phyloP scores from a whole-genome alignment of 2,329 filamentous ascomycete species.

The Tolypocladium capitatum region DNA sequence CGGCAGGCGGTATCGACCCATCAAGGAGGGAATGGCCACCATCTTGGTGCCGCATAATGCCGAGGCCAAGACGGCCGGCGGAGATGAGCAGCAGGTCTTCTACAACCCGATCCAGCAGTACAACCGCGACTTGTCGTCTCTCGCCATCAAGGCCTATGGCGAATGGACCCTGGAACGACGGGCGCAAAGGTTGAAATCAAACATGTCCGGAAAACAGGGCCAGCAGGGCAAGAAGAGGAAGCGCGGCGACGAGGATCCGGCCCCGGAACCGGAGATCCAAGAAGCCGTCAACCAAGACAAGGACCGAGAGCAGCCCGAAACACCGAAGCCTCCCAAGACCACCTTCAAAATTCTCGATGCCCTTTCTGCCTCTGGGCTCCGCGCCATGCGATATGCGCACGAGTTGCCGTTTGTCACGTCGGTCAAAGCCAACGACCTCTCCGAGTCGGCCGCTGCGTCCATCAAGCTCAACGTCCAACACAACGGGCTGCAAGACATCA shows the following conservation, averaged over 20 bases:
- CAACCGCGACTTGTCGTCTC: slow-evolving; percentile 86
- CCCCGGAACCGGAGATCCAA: neutral
- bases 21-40: slow-evolving; percentile 43
- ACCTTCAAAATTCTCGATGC: slow-evolving; percentile 84
- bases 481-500: slow-evolving; percentile 60
- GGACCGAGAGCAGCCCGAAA: slow-evolving; percentile 7
- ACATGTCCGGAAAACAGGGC: slow-evolving; percentile 28
- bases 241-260: slow-evolving; percentile 21
- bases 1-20: slow-evolving; percentile 36
- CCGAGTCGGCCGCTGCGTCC: slow-evolving; percentile 59
- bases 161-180: slow-evolving; percentile 44
- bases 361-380: slow-evolving; percentile 81
- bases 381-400: slow-evolving; percentile 80
- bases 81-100: slow-evolving; percentile 69
- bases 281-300: slow-evolving; percentile 3
- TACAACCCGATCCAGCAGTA: slow-evolving; percentile 99
- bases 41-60: slow-evolving; percentile 39
- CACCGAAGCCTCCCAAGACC: slow-evolving; percentile 19
- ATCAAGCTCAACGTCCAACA: slow-evolving; percentile 78
- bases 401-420: slow-evolving; percentile 77
- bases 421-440: slow-evolving; percentile 83
- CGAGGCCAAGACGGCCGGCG: slow-evolving; percentile 34
- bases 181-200: slow-evolving; percentile 19
- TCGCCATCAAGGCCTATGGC: slow-evolving; percentile 82
- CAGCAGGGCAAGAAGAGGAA: slow-evolving; percentile 32